Base-by-base conservation (phyloP, 1,284 basidiomycete species). In the Gymnopus androsaceus region DNA sequence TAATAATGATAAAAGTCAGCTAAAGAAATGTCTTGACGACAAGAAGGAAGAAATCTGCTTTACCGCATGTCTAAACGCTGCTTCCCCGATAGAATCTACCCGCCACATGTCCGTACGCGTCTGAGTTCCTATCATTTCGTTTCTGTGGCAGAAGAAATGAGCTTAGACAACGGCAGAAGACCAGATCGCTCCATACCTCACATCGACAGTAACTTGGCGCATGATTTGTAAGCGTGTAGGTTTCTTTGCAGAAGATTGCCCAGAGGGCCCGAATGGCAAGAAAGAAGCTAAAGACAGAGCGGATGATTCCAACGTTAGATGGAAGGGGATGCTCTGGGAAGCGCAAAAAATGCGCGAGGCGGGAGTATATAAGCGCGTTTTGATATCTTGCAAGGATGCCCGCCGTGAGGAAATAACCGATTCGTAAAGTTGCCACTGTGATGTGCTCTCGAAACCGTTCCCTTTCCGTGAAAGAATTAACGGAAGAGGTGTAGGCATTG, bases 71-170 rank as follows among this genome's bases (percentile, higher is more conserved):
- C 67, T 75, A 61, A 90, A 87, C 3, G 69, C 70, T 3, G 79
- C 88, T 62, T 85, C 82, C 17, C 87, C 87, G 41, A 89, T 83
- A 51, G 70, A 75, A 58, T 82, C 80, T 0, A 83, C 77, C 54
- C 80, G 75, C 87, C 87, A 90, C 41, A 90, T 89, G 61, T 88
- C 83, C 1, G 85, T 80, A 65, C n/a, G n/a, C n/a, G 84, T 87
- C 3, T 15, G 25, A 15, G 81, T 80, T 0, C 75, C 77, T 2
- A 73, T 60, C 23, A 72, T 56, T 6, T 70, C 62, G 58, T 77
- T 77, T 48, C 78, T 74, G 66, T 41, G 42, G 3, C 3, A 3
- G 12, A 36, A 4, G 28, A 23, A 8, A 11, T 5, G 38, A 28
- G 34, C 25, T 5, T 15, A 30, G n/a, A n/a, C 31, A 34, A 17